A percentile compares a stretch with the other conserved stretches of the same genome.
phyloP scores from a whole-genome alignment of 371 early-diverging fungal species.

The Thermomucor indicae-seudaticae region DNA sequence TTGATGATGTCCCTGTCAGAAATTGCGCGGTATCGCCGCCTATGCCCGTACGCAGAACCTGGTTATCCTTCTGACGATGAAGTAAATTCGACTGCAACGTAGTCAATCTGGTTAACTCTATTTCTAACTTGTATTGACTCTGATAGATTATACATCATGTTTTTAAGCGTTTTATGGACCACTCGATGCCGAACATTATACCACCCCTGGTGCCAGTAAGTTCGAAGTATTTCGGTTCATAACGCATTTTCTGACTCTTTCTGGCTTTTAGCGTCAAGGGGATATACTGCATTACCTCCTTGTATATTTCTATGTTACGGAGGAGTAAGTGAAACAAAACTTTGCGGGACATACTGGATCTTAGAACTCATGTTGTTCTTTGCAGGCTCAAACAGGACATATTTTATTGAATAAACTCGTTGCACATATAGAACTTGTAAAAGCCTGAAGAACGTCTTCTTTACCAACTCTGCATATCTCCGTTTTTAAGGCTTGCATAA shows the following conservation, averaged over 20 bases:
- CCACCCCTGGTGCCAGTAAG: slow-evolving; percentile 14
- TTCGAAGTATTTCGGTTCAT: not conserved
- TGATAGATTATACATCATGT: slow-evolving; percentile 12
- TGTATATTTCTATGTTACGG: slow-evolving; percentile 14
- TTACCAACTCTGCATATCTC: no score
- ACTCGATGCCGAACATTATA: slow-evolving; percentile 6
- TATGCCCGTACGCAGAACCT: slow-evolving; percentile 1
- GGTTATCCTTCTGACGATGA: slow-evolving; percentile 11
- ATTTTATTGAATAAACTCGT: no score
- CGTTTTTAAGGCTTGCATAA: no score
- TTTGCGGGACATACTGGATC: no score
- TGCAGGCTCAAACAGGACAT: no score
- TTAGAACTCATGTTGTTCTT: no score
- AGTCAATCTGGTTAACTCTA: not conserved
- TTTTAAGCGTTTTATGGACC: slow-evolving; percentile 5
- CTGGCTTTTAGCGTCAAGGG: slow-evolving; percentile 7
- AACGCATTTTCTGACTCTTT: not conserved
- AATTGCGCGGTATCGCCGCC: slow-evolving; percentile 2
- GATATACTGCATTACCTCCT: slow-evolving; percentile 14
- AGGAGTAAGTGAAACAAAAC: slow-evolving; percentile 14
- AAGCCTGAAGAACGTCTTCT: no score
- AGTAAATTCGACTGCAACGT: not conserved
- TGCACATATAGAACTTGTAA: no score
- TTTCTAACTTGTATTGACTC: not conserved
- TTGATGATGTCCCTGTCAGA: not conserved